Base-by-base conservation (phyloP, 768 basidiomycete genomes). In the Lactifluus hygrophoroides region DNA sequence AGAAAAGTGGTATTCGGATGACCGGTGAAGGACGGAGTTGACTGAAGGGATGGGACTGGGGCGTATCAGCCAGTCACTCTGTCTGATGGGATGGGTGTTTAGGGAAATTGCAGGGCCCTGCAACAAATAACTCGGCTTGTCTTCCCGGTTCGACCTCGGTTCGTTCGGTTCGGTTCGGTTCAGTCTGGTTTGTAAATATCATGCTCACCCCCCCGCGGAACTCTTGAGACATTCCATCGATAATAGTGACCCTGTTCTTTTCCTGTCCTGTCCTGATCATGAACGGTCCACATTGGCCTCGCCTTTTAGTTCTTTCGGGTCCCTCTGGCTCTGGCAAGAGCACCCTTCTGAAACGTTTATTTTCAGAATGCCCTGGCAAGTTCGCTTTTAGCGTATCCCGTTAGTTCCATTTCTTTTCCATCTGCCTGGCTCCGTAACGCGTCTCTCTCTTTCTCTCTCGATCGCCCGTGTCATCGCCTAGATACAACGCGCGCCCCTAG, bases 321-420 rank as follows among this genome's bases (percentile, higher is more conserved):
- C 94, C 94, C 0, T 94, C 91, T 1, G 94, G 94, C 58, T 90
- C 94, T 2, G 95, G 95, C 52, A 98, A 97, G 72, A 90, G 88
- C 67, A 95, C 95, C 0, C 82, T 97, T 32, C 80, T 97, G 50
- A 77, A 77, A 51, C 84, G 84, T 51, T 84, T 98, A 53, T 90
- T 97, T 70, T 73, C 72, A 28, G 87, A 91, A 32, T 82, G 80
- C 69, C 93, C 92, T 3, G 84, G 86, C 71, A 83, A 79, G 58
- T 97, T 97, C 70, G 89, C 90, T 9, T 98, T 97, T 76, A 88
- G 86, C 68, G 86, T 98, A 54, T 96, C 94, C 40, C 95, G 92
- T 94, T 71, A 61, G 38, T 55, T 56, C 51, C 28, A 37, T 51
- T 51, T 38, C 51, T 30, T 54, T 21, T 42, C 21, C 43, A 19